phyloP scores from a whole-genome alignment of 139 green algal genomes.

The Coelastrella sp. region DNA sequence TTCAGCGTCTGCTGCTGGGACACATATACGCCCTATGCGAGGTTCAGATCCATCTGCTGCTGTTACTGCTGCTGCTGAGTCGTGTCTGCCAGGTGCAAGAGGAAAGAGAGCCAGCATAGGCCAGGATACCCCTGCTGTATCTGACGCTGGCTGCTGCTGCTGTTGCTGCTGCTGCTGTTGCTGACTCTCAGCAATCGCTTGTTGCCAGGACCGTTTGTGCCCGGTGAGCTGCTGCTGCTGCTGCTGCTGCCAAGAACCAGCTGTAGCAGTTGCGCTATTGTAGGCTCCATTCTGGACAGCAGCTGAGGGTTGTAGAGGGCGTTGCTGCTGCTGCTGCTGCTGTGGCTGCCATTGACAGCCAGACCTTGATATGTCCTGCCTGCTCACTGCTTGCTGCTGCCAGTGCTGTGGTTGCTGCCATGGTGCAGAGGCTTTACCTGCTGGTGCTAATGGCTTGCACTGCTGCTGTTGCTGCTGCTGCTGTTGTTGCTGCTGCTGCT shows the following conservation, averaged over 20 bases:
- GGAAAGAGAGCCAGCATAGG: neutral
- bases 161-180: neutral
- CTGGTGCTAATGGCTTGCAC: too few species aligned
- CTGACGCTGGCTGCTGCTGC: slow-evolving; percentile 26
- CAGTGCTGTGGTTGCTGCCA: too few species aligned
- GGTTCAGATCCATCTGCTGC: neutral
- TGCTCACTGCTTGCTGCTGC: too few species aligned
- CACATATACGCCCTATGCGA: neutral
- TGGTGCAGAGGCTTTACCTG: too few species aligned
- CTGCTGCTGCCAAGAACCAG: slow-evolving; percentile 3
- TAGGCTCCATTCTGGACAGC: too few species aligned
- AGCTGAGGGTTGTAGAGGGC: neutral
- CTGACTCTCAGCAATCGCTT: neutral
- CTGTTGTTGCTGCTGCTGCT: slow-evolving; percentile 17
- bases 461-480: slow-evolving; percentile 19
- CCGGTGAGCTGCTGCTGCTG: neutral
- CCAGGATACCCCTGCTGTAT: neutral
- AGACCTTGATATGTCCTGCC: too few species aligned
- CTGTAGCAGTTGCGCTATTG: neutral
- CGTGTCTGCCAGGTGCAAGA: neutral
- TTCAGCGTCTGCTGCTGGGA: too few species aligned
- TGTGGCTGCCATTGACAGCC: too few species aligned
- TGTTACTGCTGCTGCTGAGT: neutral
- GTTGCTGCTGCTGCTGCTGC: neutral
- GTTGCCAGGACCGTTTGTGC: neutral